A percentile compares a stretch with the other conserved stretches of the same genome.
These are phyloP conservation scores for Colletotrichum sublineola DNA, from an alignment of 2,329 filamentous ascomycete species.

Conservation along the genomic window DNA sequence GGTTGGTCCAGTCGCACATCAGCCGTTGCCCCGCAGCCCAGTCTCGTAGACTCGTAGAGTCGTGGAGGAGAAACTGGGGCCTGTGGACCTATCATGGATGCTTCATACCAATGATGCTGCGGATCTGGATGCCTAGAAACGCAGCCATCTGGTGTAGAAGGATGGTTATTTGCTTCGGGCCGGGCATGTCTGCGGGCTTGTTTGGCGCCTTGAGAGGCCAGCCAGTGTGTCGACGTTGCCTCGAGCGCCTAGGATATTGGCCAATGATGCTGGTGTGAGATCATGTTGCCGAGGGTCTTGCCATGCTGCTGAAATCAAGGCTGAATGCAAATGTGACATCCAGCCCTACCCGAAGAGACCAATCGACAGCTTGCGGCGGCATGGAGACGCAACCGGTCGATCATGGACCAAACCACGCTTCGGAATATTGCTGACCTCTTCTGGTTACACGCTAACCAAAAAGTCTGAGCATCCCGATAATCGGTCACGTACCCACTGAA, in stretches of 20 bases:
- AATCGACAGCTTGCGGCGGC: conserved; percentile 27
- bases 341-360: conserved; percentile 20
- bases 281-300: neutral
- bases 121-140: neutral
- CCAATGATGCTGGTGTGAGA: conserved; percentile 13
- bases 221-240: neutral
- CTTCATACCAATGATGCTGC: neutral
- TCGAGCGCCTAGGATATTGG: neutral
- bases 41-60: neutral
- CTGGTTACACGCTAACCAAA: neutral
- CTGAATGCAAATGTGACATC: conserved; percentile 23
- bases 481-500: neutral
- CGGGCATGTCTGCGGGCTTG: neutral
- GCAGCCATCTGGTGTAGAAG: conserved; percentile 8
- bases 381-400: conserved; percentile 20
- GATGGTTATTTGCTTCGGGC: neutral
- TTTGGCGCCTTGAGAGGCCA: conserved; percentile 8
- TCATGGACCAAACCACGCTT: conserved; percentile 2
- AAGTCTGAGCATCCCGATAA: neutral
- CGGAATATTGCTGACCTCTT: neutral
- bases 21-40: conserved; percentile 25
- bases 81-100: neutral
- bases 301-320: conserved; percentile 31
- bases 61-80: neutral
- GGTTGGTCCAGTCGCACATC: conserved; percentile 3